Evolutionary conservation across 2,329 filamentous ascomycete genomes (phyloP).

Genomic region (Geoglossum cookeanum): DNA sequence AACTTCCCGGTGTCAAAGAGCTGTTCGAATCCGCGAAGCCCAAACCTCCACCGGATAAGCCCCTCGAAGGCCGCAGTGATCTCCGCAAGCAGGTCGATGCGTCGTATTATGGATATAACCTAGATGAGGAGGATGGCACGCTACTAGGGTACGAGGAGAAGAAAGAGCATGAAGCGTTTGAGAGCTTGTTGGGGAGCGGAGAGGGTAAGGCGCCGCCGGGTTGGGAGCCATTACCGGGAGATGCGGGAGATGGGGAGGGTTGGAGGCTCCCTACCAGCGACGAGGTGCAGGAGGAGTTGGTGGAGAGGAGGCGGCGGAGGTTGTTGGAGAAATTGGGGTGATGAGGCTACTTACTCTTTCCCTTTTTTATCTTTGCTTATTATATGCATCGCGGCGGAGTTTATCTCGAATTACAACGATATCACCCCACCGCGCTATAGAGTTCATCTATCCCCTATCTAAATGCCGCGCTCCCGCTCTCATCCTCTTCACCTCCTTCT

Average conservation of each 20-base stretch:
- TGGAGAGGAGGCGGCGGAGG: conserved; percentile 67
- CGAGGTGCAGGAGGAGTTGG: conserved; percentile 83
- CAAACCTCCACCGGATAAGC: conserved; percentile 38
- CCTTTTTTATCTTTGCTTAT: background rate
- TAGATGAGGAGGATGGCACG: conserved; percentile 74
- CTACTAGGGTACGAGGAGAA: conserved; percentile 62
- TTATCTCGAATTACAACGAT: background rate
- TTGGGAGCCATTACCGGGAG: conserved; percentile 78
- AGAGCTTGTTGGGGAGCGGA: conserved; percentile 40
- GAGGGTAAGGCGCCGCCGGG: conserved; percentile 41
- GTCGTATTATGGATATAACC: conserved; percentile 85
- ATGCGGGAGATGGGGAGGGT: conserved; percentile 59
- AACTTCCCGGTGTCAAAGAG: conserved; percentile 90
- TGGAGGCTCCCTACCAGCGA: conserved; percentile 77
- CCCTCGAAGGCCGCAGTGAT: conserved; percentile 48
- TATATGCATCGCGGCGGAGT: background rate
- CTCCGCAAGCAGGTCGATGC: conserved; percentile 67
- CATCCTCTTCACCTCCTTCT: conserved; percentile 14
- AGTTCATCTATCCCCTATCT: background rate
- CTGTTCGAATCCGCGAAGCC: conserved; percentile 64
- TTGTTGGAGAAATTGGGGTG: conserved; percentile 60
- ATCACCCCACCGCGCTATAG: background rate
- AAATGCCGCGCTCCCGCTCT: conserved; percentile 1
- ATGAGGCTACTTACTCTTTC: background rate
- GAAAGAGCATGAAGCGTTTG: conserved; percentile 67